Evolutionary conservation across 768 basidiomycete species (phyloP).

Genomic region (Pleurotus tuoliensis): DNA sequence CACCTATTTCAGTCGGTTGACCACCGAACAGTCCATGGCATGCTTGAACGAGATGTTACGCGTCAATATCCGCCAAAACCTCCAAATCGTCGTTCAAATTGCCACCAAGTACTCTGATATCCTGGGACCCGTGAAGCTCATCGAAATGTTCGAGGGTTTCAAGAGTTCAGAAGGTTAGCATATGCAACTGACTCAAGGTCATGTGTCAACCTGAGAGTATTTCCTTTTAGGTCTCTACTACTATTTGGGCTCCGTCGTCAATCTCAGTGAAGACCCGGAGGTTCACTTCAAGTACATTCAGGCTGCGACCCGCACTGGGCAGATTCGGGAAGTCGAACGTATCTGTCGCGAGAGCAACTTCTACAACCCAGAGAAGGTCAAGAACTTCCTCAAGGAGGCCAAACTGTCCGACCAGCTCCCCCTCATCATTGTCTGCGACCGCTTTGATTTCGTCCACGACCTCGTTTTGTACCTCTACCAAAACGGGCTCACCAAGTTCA

Average conservation of each 20-base stretch:
- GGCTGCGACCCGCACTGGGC: constrained; percentile 95
- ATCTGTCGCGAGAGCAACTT: constrained; percentile 96
- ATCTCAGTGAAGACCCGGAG: constrained; percentile 92
- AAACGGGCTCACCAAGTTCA: constrained; percentile 93
- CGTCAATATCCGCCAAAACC: constrained; percentile 95
- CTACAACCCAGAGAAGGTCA: constrained; percentile 99
- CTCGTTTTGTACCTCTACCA: constrained; percentile 98
- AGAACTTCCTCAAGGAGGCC: constrained; percentile 99
- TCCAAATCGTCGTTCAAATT: constrained; percentile 94
- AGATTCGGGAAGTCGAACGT: constrained; percentile 98
- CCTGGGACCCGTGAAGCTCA: constrained; percentile 93
- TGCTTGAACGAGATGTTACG: constrained; percentile 97
- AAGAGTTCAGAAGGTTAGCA: constrained; percentile 89
- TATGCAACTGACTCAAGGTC: not conserved
- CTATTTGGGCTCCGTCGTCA: constrained; percentile 97
- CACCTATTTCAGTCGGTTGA: constrained; percentile 93
- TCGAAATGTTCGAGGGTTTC: constrained; percentile 97
- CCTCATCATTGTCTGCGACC: constrained; percentile 99
- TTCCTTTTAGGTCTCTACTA: constrained; percentile 78
- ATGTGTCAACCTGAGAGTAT: not conserved
- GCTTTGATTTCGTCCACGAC: constrained; percentile 99
- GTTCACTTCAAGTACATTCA: constrained; percentile 99
- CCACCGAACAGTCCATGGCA: constrained; percentile 94
- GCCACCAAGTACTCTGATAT: constrained; percentile 99
- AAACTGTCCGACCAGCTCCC: constrained; percentile 95